phyloP scores from a whole-genome alignment of 2,329 filamentous ascomycete genomes.

The Didymella pomorum region DNA sequence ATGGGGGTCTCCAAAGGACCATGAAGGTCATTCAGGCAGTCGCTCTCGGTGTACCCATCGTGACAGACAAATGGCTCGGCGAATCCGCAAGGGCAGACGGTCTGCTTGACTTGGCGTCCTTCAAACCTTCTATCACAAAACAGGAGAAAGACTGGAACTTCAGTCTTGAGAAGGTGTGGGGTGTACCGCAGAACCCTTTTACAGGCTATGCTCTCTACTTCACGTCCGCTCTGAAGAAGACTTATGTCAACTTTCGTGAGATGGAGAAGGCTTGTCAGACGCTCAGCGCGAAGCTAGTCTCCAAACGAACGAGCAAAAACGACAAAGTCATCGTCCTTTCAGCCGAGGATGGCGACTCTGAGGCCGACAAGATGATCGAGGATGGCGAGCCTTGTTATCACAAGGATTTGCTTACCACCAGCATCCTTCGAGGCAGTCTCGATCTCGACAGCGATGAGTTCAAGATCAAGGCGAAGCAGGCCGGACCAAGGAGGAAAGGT shows the following conservation, averaged over 20 bases:
- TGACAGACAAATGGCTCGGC: slow-evolving; percentile 57
- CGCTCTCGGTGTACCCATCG: slow-evolving; percentile 54
- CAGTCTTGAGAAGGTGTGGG: slow-evolving; percentile 43
- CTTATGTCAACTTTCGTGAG: slow-evolving; percentile 47
- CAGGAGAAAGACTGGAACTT: slow-evolving; percentile 53
- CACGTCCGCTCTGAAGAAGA: slow-evolving; percentile 51
- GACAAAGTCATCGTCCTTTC: slow-evolving; percentile 51
- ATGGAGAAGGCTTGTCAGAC: slow-evolving; percentile 50
- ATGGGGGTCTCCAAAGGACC: slow-evolving; percentile 53
- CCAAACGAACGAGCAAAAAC: slow-evolving; percentile 34
- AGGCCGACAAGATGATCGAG: slow-evolving; percentile 45
- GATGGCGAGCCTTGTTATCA: slow-evolving; percentile 49
- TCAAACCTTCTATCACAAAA: slow-evolving; percentile 43
- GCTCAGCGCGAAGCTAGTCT: slow-evolving; percentile 50
- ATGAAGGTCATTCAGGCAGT: slow-evolving; percentile 57
- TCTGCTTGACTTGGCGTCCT: slow-evolving; percentile 48
- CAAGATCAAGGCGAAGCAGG: slow-evolving; percentile 28
- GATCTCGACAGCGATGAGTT: slow-evolving; percentile 53
- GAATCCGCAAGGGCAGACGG: slow-evolving; percentile 48
- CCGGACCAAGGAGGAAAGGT: slow-evolving; percentile 26
- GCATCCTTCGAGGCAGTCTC: slow-evolving; percentile 54
- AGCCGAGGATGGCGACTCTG: slow-evolving; percentile 45
- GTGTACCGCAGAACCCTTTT: slow-evolving; percentile 54
- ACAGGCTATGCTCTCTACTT: slow-evolving; percentile 59
- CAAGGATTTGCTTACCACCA: slow-evolving; percentile 55